phyloP scores from a whole-genome alignment of 495 filamentous ascomycete genomes.

The Hypoxylon cercidicola region DNA sequence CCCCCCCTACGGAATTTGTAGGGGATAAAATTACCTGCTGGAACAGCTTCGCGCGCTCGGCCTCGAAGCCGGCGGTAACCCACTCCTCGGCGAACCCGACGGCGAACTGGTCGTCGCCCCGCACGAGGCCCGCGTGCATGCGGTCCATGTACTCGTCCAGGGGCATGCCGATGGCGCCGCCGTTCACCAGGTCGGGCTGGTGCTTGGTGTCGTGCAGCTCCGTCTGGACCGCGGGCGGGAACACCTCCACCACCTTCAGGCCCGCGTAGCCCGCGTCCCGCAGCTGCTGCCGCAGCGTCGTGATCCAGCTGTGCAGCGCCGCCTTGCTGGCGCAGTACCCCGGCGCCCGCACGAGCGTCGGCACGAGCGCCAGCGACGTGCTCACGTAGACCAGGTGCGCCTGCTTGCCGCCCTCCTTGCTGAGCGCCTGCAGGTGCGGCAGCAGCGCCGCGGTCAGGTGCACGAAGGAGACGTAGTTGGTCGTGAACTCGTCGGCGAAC shows the following conservation, averaged over 20 bases:
- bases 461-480: slow-evolving; percentile 70
- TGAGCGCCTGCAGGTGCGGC: slow-evolving; percentile 61
- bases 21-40: no score
- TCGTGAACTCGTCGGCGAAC: slow-evolving; percentile 64
- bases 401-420: slow-evolving; percentile 28
- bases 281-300: slow-evolving; percentile 66
- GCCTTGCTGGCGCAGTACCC: slow-evolving; percentile 65
- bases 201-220: slow-evolving; percentile 61
- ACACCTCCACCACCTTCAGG: slow-evolving; percentile 67
- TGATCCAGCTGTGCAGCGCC: slow-evolving; percentile 60
- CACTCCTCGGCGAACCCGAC: slow-evolving; percentile 36
- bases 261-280: slow-evolving; percentile 42
- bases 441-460: slow-evolving; percentile 67
- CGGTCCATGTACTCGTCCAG: slow-evolving; percentile 63
- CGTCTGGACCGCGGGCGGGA: slow-evolving; percentile 70
- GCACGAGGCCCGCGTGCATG: slow-evolving; percentile 59
- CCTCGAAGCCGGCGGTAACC: slow-evolving; percentile 34
- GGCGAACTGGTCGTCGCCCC: slow-evolving; percentile 54
- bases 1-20: no score
- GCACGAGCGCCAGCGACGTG: slow-evolving; percentile 58
- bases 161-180: slow-evolving; percentile 63
- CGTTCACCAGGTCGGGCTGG: slow-evolving; percentile 54
- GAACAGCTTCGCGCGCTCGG: slow-evolving; percentile 20
- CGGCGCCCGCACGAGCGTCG: slow-evolving; percentile 47
- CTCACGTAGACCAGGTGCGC: slow-evolving; percentile 54